Evolutionary conservation across 2,329 filamentous ascomycete species (phyloP).

Genomic region (Colletotrichum ledebouriae): DNA sequence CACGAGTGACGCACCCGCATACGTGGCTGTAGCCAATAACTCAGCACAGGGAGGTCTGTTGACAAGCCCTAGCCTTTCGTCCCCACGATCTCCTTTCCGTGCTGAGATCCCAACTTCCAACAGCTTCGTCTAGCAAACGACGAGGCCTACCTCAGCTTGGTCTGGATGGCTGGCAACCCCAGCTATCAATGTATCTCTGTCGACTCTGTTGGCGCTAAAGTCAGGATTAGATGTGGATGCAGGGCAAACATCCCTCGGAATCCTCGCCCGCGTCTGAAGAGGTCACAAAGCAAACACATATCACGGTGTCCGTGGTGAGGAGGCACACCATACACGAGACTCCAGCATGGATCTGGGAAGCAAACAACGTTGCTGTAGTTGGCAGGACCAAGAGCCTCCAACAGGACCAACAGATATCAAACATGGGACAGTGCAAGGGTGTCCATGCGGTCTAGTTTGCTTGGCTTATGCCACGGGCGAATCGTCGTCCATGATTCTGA

Average conservation of each 20-base stretch:
- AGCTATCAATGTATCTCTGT: background rate
- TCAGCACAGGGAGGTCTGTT: background rate
- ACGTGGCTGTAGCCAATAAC: background rate
- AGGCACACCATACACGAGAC: background rate
- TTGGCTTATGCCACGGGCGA: background rate
- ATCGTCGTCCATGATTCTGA: background rate
- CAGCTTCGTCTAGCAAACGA: slow-evolving; percentile 4
- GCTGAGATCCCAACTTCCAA: slow-evolving; percentile 1
- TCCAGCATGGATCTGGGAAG: slow-evolving; percentile 5
- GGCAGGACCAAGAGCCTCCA: slow-evolving; percentile 11
- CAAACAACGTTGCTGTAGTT: slow-evolving; percentile 5
- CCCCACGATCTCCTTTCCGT: background rate
- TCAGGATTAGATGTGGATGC: background rate
- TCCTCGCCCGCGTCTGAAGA: background rate
- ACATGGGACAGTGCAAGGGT: background rate
- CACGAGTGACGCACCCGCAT: background rate
- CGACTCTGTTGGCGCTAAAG: background rate
- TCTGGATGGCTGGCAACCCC: background rate
- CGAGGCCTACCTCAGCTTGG: background rate
- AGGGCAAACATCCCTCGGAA: slow-evolving; percentile 6
- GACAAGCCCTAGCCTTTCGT: background rate
- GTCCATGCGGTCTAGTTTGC: background rate
- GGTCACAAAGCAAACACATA: slow-evolving; percentile 1
- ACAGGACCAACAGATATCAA: background rate
- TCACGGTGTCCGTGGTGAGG: background rate